These are phyloP conservation scores for Ophiostoma pallidulum DNA, from an alignment of 2,329 filamentous ascomycete genomes.

Conservation along the genomic window DNA sequence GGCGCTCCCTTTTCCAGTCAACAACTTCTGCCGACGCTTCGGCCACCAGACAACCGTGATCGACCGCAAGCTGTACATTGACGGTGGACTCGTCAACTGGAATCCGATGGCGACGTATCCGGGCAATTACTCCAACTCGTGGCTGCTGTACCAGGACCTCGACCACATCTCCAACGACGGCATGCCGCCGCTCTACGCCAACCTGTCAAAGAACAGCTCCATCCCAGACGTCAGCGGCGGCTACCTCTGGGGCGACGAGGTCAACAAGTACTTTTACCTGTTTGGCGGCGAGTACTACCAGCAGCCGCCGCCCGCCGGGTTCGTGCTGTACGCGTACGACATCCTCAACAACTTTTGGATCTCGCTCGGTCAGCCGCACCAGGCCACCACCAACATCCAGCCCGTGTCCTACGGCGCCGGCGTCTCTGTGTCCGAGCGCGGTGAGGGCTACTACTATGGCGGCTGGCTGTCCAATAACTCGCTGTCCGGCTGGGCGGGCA, in stretches of 20 bases:
- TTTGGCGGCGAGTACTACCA: conserved; percentile 49
- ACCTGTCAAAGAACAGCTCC: conserved; percentile 48
- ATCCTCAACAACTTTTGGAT: conserved; percentile 48
- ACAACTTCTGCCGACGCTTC: conserved; percentile 44
- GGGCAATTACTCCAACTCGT: conserved; percentile 46
- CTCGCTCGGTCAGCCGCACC: conserved; percentile 29
- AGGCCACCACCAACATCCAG: conserved; percentile 26
- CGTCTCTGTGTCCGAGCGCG: conserved; percentile 42
- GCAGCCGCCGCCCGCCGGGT: conserved; percentile 30
- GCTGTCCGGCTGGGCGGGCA: conserved; percentile 39
- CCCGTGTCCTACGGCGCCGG: conserved; percentile 49
- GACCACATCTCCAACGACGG: conserved; percentile 31
- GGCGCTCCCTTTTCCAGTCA: conserved; percentile 34
- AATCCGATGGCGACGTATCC: conserved; percentile 38
- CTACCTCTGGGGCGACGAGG: conserved; percentile 48
- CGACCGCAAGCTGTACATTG: conserved; percentile 50
- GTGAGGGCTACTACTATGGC: conserved; percentile 52
- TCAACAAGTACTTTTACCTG: conserved; percentile 54
- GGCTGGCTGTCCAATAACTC: conserved; percentile 51
- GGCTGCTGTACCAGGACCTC: conserved; percentile 49
- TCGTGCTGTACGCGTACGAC: conserved; percentile 49
- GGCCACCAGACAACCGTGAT: conserved; percentile 53
- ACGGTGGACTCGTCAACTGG: conserved; percentile 51
- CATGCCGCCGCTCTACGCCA: conserved; percentile 45
- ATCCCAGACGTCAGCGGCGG: conserved; percentile 40